Evolutionary conservation across 176 grass and related monocot genomes (phyloP).

Genomic region (Oryza brachyantha): DNA sequence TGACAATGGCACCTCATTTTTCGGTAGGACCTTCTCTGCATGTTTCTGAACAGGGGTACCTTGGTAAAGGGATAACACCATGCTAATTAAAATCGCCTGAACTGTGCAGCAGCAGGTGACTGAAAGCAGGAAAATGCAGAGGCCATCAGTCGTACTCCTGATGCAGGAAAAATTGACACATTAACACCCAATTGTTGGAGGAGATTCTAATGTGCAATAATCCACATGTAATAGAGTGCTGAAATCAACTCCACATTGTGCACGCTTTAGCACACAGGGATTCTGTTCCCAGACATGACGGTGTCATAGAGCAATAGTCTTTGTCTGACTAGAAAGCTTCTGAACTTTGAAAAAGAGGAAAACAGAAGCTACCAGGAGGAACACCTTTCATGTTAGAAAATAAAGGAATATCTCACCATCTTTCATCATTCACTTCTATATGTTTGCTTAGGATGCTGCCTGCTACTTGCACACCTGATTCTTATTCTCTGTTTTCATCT

Average conservation of each 20-base stretch:
- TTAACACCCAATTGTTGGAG: slow-evolving; percentile 11
- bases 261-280: slow-evolving; percentile 10
- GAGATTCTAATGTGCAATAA: background rate
- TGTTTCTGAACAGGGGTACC: background rate
- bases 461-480: background rate
- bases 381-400: slow-evolving; percentile 15
- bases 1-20: background rate
- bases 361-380: slow-evolving; percentile 2
- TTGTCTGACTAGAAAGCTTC: slow-evolving; percentile 8
- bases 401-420: slow-evolving; percentile 9
- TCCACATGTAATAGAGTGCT: slow-evolving; percentile 21
- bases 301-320: background rate
- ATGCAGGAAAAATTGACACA: background rate
- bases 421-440: slow-evolving; percentile 24
- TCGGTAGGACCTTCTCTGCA: background rate
- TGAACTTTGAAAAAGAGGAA: background rate
- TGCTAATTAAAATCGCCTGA: background rate
- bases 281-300: background rate
- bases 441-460: slow-evolving; percentile 7
- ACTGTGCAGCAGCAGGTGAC: background rate
- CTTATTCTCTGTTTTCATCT: background rate
- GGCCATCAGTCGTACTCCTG: background rate
- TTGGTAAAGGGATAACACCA: background rate
- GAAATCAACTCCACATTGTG: slow-evolving; percentile 1
- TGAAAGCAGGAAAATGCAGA: background rate